Conservation (phyloP, 2,329 filamentous ascomycete genomes). For the Talaromyces sp. region DNA sequence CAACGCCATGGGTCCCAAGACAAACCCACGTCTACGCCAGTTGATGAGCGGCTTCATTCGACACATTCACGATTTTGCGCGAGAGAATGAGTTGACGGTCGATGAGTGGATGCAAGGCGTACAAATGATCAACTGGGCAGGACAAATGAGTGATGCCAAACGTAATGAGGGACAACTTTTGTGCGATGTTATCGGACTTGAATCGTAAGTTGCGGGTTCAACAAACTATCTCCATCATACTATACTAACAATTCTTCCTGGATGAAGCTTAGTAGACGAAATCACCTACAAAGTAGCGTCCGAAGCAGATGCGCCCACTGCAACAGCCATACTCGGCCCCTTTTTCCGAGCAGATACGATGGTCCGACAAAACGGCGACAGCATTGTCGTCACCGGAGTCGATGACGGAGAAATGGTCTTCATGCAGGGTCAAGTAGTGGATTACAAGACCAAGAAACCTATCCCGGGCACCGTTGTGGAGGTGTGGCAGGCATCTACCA, state of each 20-base stretch:
- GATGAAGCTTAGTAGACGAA: conserved; percentile 68
- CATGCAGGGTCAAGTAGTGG: conserved; percentile 62
- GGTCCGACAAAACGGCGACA: conserved; percentile 64
- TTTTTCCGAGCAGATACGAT: conserved; percentile 78
- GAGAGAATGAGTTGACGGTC: conserved; percentile 57
- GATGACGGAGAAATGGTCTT: conserved; percentile 55
- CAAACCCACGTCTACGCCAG: conserved; percentile 62
- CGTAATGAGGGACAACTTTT: conserved; percentile 63
- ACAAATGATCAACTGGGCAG: conserved; percentile 59
- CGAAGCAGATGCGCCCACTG: conserved; percentile 57
- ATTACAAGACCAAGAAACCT: conserved; percentile 60
- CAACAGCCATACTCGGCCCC: conserved; percentile 77
- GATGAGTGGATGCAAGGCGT: conserved; percentile 59
- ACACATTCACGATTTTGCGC: conserved; percentile 59
- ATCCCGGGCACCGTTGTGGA: conserved; percentile 66
- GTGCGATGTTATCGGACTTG: conserved; percentile 57
- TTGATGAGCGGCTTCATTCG: conserved; percentile 55
- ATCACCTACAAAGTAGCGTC: conserved; percentile 67
- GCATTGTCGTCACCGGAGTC: conserved; percentile 53
- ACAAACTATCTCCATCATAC: not conserved
- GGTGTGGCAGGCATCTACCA: conserved; percentile 76
- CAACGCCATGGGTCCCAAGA: conserved; percentile 69
- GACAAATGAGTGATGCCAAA: conserved; percentile 60
- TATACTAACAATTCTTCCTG: conserved; percentile 19
- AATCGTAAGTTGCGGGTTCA: conserved; percentile 44